Conservation (phyloP, 495 filamentous ascomycete species). For the Penicillium dipodomyicola region DNA sequence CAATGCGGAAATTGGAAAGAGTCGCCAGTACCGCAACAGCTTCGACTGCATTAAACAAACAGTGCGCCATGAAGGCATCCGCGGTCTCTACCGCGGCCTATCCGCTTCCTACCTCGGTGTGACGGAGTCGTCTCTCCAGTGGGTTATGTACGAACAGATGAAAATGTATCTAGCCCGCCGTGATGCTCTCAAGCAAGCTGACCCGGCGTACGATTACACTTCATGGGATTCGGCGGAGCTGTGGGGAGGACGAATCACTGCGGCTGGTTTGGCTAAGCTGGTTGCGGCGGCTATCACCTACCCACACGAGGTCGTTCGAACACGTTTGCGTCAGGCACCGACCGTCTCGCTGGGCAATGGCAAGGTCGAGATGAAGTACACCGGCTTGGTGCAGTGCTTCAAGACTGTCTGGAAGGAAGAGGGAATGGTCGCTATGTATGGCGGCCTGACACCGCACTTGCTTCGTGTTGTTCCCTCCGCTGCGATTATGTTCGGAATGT, state of each 20-base stretch:
- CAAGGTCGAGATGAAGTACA: conserved; percentile 50
- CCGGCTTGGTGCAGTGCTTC: conserved; percentile 55
- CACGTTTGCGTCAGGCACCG: conserved; percentile 55
- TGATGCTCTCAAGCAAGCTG: conserved; percentile 34
- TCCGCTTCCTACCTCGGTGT: conserved; percentile 57
- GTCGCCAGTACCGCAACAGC: conserved; percentile 53
- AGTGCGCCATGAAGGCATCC: conserved; percentile 51
- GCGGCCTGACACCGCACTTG: conserved; percentile 58
- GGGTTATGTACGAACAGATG: conserved; percentile 59
- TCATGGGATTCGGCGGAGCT: conserved; percentile 47
- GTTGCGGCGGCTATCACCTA: conserved; percentile 56
- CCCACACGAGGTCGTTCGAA: conserved; percentile 58
- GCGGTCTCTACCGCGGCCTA: conserved; percentile 54
- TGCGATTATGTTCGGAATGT: conserved; percentile 93
- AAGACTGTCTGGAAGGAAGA: conserved; percentile 54
- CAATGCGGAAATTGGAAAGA: conserved; percentile 39
- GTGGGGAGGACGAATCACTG: conserved; percentile 48
- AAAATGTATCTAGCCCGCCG: conserved; percentile 47
- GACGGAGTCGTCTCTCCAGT: conserved; percentile 55
- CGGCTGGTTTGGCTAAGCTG: conserved; percentile 56
- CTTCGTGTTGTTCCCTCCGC: conserved; percentile 72
- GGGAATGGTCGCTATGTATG: conserved; percentile 55
- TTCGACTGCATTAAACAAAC: conserved; percentile 55
- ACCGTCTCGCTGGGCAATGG: conserved; percentile 35
- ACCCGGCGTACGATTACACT: conserved; percentile 28